Evolutionary conservation across 106 monocot species (phyloP), one percentile per base, ranked within the genome.

Genomic region (Dioscorea alata): DNA sequence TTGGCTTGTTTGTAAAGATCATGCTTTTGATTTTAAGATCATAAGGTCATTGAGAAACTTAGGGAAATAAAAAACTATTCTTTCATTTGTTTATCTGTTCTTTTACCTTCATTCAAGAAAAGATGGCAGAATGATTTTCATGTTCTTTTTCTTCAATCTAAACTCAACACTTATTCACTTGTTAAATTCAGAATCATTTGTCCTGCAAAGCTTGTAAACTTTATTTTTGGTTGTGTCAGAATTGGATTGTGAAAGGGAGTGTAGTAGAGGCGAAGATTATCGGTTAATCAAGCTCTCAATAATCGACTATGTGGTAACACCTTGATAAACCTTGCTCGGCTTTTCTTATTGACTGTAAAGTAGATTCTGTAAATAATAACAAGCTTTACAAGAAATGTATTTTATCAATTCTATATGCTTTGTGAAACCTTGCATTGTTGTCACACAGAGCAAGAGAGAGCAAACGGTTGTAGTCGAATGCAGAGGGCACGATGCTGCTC

Each of bases 241-340:
- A 76, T 25, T 96, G 64, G 73, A 78, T 53, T 96, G 95, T 69
- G 88, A 96, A 49, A 88, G 88, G 76, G 95, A 96, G 66, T 96
- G 95, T 78, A 96, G 95, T 68, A 83, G 85, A 67, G 95, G 95
- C 52, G 95, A 96, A 79, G 95, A 95, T 75, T 88, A 88, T 61
- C 91, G 91, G 50, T 84, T 96, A 66, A 88, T 96, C 33, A 91
- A 96, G 85, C 86, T 96, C 53, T 80, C 91, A 17, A 86, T 96
- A 64, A 86, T 82, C 23, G 95, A 96, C 68, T 96, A 86, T 73
- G 57, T 79, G 69, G 95, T 96, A 84, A 86, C 81, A 64, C 8
- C 0, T 23, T n/a, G 19, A 21, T 34, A 15, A 74, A 3, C 6
- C 10, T 28, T 28, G 12, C 31, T 48, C 33, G 23, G 12, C 18